Conservation (phyloP, 208 protist species). For the Leptomonas seymouri region DNA sequence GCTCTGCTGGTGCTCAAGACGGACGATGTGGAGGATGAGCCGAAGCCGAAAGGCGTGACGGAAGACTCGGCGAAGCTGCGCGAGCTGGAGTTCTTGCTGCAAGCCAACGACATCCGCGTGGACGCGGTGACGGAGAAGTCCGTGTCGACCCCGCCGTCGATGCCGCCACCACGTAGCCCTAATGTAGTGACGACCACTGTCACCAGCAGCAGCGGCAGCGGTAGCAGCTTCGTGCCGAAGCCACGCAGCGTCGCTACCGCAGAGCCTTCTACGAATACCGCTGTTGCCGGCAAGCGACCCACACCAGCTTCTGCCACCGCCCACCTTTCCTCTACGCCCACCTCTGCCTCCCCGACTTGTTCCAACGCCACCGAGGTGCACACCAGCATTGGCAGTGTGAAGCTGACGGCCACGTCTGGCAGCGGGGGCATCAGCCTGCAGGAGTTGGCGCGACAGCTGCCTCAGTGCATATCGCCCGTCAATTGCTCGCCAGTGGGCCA, state of each 20-base stretch:
- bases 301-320: slow-evolving; percentile 38
- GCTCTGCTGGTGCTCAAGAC: slow-evolving; percentile 69
- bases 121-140: slow-evolving; percentile 6
- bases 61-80: slow-evolving; percentile 30
- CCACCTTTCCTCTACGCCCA: slow-evolving; percentile 34
- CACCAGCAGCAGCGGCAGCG: neutral
- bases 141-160: slow-evolving; percentile 10
- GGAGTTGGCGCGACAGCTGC: slow-evolving; percentile 44
- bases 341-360: slow-evolving; percentile 15
- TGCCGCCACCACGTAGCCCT: slow-evolving; percentile 5
- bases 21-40: slow-evolving; percentile 14
- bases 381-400: slow-evolving; percentile 22
- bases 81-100: slow-evolving; percentile 37
- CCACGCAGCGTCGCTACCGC: slow-evolving; percentile 45
- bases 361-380: neutral
- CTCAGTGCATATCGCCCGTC: slow-evolving; percentile 17
- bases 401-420: slow-evolving; percentile 32
- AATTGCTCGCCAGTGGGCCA: slow-evolving; percentile 8
- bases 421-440: slow-evolving; percentile 45
- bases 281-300: slow-evolving; percentile 3
- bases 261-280: neutral
- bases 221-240: slow-evolving; percentile 40
- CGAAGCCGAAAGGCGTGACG: slow-evolving; percentile 9
- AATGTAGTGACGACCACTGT: no score
- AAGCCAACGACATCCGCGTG: slow-evolving; percentile 29